Conservation (phyloP, 129 eudicot species). For the Flaveria sonorensis region DNA sequence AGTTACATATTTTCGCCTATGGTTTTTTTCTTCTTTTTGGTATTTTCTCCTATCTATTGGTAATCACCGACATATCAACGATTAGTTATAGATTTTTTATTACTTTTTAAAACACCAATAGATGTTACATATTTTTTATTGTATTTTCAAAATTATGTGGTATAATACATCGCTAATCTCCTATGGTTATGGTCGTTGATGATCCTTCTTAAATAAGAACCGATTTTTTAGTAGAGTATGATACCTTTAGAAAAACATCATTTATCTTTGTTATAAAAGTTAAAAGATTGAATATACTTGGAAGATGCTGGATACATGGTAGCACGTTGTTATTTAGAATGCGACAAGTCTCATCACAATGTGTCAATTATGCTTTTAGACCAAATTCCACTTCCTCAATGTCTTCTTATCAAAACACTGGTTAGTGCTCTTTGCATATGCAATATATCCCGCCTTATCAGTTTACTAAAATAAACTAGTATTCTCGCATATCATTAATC, state of each 20-base stretch:
- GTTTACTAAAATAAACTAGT: slow-evolving; percentile 2
- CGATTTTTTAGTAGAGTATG: neutral
- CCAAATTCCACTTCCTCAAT: slow-evolving; percentile 22
- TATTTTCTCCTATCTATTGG: too few relatives aligned
- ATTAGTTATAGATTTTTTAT: too few relatives aligned
- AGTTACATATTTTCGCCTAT: too few relatives aligned
- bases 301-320: slow-evolving; percentile 23
- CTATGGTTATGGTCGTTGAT: too few relatives aligned
- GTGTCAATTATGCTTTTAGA: slow-evolving; percentile 21
- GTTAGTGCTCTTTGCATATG: slow-evolving; percentile 32
- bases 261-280: neutral
- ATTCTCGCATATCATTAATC: neutral
- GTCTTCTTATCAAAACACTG: slow-evolving; percentile 15
- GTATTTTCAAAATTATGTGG: too few relatives aligned
- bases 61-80: too few relatives aligned
- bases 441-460: slow-evolving; percentile 31
- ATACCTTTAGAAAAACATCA: neutral
- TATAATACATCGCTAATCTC: too few relatives aligned
- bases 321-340: slow-evolving; percentile 16
- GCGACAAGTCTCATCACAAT: slow-evolving; percentile 7
- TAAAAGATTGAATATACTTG: slow-evolving; percentile 7
- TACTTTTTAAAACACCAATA: too few relatives aligned
- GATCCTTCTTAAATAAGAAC: too few relatives aligned
- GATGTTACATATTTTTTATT: too few relatives aligned
- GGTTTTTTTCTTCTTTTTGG: too few relatives aligned